Base-by-base conservation (phyloP, 2,329 filamentous ascomycete species). In the Phoma herbarum region DNA sequence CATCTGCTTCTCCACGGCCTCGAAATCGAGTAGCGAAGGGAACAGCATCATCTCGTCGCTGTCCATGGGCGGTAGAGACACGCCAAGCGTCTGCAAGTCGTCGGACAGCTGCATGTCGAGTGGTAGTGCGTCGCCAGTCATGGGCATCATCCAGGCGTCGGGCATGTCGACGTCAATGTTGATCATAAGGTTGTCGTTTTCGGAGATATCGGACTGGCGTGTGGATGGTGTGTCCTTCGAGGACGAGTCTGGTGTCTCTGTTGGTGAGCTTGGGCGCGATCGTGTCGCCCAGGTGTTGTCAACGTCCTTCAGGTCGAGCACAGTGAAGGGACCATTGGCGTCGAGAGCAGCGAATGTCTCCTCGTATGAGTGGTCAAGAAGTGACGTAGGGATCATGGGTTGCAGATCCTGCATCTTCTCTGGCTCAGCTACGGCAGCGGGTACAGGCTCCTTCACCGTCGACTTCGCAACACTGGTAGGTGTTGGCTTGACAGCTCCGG, bases 161-260 rank as follows among this genome's bases (percentile, higher is more conserved):
- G 73, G 73, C 61, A 75, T 66, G 43, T 75, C 71, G 4, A 76
- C 67, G 48, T 75, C 70, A 22, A 80, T 62, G 50, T 72, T 76
- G 65, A 81, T 78, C 29, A 72, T 64, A 10, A 81, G 63, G 28
- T 77, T 75, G 62, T 80, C 78, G 53, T 75, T 75, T 62, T 79
- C 76, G 20, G 72, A 77, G 22, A 81, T 77, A 52, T 82, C 80
- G 43, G 77, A 80, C 45, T 73, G 74, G 23, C 72, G 70, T 25
- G 75, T 78, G 5, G 70, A 74, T 2, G 73, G 71, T 18, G 74
- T 72, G 63, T 78, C 69, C 63, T 79, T 77, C 25, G 72, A 66
- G 0, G 73, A 73, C 12, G 75, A 76, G 28, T 75, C 74, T 2
- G 75, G 74, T 7, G 71, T 77, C 20, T 67, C 65, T 3, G 67